Evolutionary conservation across 805 yeast genomes (phyloP).

Genomic region (Candida hispaniensis): DNA sequence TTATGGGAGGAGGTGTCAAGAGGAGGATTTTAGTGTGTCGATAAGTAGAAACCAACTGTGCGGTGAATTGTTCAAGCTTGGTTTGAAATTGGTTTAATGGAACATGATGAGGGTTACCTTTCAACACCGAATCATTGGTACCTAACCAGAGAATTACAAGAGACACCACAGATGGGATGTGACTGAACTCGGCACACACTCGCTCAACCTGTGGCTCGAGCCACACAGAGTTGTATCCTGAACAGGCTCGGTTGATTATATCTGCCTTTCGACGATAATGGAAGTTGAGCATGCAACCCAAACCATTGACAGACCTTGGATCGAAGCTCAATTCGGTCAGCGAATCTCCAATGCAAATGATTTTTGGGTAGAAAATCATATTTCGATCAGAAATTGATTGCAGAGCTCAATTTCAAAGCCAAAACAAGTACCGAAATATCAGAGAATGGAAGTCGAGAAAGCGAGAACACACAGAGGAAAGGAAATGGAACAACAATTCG

Average conservation of each 20-base stretch:
- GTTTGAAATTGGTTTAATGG: constrained; percentile 1
- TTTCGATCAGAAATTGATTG: no score
- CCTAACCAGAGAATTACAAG: constrained; percentile 13
- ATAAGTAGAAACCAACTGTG: constrained; percentile 3
- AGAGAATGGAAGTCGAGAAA: no score
- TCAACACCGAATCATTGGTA: constrained; percentile 15
- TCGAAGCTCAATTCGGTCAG: constrained; percentile 11
- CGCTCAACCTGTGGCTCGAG: constrained; percentile 7
- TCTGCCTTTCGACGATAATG: constrained; percentile 11
- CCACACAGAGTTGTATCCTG: constrained; percentile 7
- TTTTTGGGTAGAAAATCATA: constrained; percentile 11
- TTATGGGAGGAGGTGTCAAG: constrained; percentile 7
- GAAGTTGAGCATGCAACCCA: constrained; percentile 3
- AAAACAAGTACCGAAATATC: no score
- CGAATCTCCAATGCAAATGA: constrained; percentile 7
- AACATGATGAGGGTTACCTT: constrained; percentile 17
- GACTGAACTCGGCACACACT: constrained; percentile 4
- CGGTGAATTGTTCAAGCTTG: constrained; percentile 7
- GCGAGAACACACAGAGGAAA: no score
- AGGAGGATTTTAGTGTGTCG: constrained; percentile 9
- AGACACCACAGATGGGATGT: constrained; percentile 1
- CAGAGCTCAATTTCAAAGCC: no score
- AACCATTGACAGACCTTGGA: neutral
- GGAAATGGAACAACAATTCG: no score
- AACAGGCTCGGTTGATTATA: constrained; percentile 7